Conservation (phyloP, 2,329 filamentous ascomycete species). For the Ophiostoma himal-ulmi region DNA sequence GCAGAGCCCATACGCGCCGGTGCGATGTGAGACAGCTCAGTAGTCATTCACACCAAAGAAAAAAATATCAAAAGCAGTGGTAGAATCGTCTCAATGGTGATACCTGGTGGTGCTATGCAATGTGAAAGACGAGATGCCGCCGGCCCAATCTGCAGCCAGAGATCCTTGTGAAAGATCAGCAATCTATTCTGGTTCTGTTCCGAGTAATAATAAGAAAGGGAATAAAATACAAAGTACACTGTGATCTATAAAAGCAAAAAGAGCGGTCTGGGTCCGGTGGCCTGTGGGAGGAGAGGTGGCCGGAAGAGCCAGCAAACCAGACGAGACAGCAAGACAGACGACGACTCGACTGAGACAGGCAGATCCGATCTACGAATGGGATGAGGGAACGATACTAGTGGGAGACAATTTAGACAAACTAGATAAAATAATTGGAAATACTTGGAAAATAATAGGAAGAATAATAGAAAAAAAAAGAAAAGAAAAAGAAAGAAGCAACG, state of each 20-base stretch:
- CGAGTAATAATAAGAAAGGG: not conserved
- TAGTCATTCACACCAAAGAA: not conserved
- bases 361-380: slow-evolving; percentile 1
- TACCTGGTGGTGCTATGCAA: not conserved
- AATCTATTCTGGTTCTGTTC: slow-evolving; percentile 16
- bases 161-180: not conserved
- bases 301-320: not conserved
- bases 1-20: slow-evolving; percentile 1
- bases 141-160: slow-evolving; percentile 19
- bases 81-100: not conserved
- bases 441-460: too few relatives aligned
- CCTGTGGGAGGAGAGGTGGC: not conserved
- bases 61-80: too few relatives aligned
- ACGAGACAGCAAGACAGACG: not conserved
- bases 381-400: not conserved
- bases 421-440: too few relatives aligned
- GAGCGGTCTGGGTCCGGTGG: not conserved
- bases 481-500: not conserved
- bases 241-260: not conserved
- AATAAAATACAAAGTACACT: not conserved
- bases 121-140: not conserved
- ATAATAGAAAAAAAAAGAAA: not conserved
- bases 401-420: too few relatives aligned
- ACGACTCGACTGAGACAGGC: not conserved
- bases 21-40: not conserved